Conservation (phyloP, 768 basidiomycete species). For the Dendrothele bispora region DNA sequence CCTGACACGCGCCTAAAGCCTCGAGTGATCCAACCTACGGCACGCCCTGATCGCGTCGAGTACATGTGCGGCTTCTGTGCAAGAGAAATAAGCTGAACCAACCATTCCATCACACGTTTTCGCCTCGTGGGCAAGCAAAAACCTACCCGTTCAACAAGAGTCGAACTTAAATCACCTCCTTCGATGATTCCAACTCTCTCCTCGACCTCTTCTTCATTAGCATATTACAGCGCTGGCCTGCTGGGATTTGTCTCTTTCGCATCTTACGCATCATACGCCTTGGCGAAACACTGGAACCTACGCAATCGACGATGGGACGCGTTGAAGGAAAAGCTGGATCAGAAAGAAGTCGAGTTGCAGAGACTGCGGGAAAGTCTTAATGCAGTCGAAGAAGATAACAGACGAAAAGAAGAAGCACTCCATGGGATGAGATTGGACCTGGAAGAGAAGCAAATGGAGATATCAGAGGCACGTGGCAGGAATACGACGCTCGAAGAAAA, state of each 20-base stretch:
- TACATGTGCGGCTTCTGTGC: too few relatives aligned
- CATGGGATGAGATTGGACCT: neutral
- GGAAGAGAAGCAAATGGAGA: slow-evolving; percentile 6
- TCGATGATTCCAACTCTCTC: slow-evolving; percentile 2
- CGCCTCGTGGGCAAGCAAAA: too few relatives aligned
- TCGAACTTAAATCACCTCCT: too few relatives aligned
- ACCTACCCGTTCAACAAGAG: too few relatives aligned
- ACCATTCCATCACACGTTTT: too few relatives aligned
- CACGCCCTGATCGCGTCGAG: too few relatives aligned
- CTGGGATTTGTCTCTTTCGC: slow-evolving; percentile 10
- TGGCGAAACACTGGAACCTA: slow-evolving; percentile 1
- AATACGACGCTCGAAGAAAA: slow-evolving; percentile 17
- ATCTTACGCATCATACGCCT: slow-evolving; percentile 2
- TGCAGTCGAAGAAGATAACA: neutral
- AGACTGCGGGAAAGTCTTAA: slow-evolving; percentile 7
- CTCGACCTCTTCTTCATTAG: neutral
- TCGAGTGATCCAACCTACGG: too few relatives aligned
- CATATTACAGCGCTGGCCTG: slow-evolving; percentile 10
- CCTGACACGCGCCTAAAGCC: too few relatives aligned
- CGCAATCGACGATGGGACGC: neutral
- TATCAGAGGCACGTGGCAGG: slow-evolving; percentile 18
- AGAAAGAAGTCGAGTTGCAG: slow-evolving; percentile 5
- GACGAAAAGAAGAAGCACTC: neutral
- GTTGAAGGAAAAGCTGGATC: neutral
- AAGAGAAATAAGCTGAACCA: too few relatives aligned